A percentile compares a stretch with the other conserved stretches of the same genome.
Conservation (phyloP, 2,329 filamentous ascomycete genomes). For the Phialophora tarda region DNA sequence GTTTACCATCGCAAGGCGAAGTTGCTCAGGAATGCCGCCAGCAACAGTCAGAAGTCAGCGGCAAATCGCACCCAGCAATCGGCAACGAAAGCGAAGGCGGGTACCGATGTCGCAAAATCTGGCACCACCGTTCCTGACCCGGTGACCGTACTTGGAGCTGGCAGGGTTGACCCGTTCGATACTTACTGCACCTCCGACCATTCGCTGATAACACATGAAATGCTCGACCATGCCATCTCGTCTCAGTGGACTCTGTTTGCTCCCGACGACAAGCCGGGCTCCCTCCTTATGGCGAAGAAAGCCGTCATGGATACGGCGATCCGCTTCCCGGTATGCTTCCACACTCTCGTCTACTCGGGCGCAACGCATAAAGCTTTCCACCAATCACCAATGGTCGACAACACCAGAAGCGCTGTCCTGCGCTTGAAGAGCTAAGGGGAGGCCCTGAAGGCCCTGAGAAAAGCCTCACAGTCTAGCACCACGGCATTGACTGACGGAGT, state of each 20-base stretch:
- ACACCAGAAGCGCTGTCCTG: constrained; percentile 17
- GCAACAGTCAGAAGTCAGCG: not conserved
- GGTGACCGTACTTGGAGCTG: constrained; percentile 16
- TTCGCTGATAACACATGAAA: constrained; percentile 20
- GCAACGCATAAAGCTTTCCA: constrained; percentile 24
- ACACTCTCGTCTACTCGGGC: constrained; percentile 18
- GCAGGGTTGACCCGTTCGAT: constrained; percentile 22
- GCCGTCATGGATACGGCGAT: constrained; percentile 21
- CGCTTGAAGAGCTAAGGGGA: constrained; percentile 15
- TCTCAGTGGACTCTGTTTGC: constrained; percentile 25
- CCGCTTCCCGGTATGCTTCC: constrained; percentile 15
- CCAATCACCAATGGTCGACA: constrained; percentile 15
- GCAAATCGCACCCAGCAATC: not conserved
- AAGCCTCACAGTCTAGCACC: constrained; percentile 3
- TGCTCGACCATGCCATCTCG: constrained; percentile 24
- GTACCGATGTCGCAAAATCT: not conserved
- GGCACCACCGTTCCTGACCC: not conserved
- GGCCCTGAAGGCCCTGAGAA: constrained; percentile 8
- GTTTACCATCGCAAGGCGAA: constrained; percentile 21
- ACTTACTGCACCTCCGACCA: constrained; percentile 13
- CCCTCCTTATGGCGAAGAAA: constrained; percentile 10
- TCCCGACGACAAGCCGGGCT: constrained; percentile 4
- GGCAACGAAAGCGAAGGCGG: not conserved
- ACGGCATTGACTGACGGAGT: constrained; percentile 13
- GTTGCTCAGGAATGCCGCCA: constrained; percentile 3